Base-by-base conservation (phyloP, 257 asterid genomes). In the Rubia yunnanensis region DNA sequence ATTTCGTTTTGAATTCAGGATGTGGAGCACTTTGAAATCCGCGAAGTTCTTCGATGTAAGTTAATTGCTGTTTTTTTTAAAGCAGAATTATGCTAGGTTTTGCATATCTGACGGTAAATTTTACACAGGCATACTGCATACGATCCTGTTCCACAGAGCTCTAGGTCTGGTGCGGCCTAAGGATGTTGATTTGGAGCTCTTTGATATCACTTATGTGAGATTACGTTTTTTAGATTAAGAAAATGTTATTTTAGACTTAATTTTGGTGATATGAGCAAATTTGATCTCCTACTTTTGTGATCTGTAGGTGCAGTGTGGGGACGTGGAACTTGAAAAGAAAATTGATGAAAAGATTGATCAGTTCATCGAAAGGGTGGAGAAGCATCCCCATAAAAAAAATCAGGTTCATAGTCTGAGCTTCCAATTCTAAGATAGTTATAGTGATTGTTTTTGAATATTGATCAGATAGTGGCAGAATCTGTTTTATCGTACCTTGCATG, bases 201-300 rank as follows among this genome's bases (percentile, higher is more conserved):
- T 94, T 71, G 99, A 94, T 82, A 88, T 94, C 65, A 88, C 99
- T 28, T 94, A 94, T 74, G 96, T 94, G 71, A 82, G 95, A 82
- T 28, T 67, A 20, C 14, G 10, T 18, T 5, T n/a, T 50, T 18
- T 18, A 48, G 8, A 15, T n/a, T n/a, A 3, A 18, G 56, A 6
- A 7, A 4, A 3, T 5, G 39, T 18, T 60, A 32, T 28, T 44
- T 20, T 63, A 26, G 28, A 11, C 32, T 55, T 2, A 57, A 28
- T 13, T 28, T 15, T 10, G 27, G 34, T 66, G 5, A 23, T 53
- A 9, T 65, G 15, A 24, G 1, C n/a, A 14, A 18, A 8, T 34
- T 14, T 34, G 46, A n/a, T 32, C 27, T 8, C 15, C 48, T 18
- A 2, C 46, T 74, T 28, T 64, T 4, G n/a, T 69, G 27, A 41